These are phyloP conservation scores for Rhodomyrtus psidioides DNA, from an alignment of 441 rosid genomes.

Conservation along the genomic window DNA sequence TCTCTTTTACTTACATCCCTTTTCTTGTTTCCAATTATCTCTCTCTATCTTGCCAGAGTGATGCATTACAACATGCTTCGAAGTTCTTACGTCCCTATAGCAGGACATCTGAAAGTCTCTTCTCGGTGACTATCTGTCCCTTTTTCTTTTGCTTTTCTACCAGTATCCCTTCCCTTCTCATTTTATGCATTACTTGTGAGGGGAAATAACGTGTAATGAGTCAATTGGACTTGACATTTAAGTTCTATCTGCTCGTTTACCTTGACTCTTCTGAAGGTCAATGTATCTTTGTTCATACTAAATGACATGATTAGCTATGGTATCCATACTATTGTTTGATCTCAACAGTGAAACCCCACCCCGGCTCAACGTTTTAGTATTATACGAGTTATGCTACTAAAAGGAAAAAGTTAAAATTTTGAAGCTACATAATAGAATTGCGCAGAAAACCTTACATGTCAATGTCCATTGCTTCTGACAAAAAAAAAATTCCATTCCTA, in stretches of 20 bases:
- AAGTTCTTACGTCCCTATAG: slow-evolving; percentile 75
- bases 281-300: background rate
- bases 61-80: slow-evolving; percentile 48
- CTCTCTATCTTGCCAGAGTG: slow-evolving; percentile 27
- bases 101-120: slow-evolving; percentile 76
- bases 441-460: background rate
- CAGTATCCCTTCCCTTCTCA: background rate
- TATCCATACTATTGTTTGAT: background rate
- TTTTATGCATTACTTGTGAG: background rate
- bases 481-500: background rate
- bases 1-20: slow-evolving; percentile 3
- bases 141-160: background rate
- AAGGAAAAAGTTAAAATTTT: background rate
- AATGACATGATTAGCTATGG: background rate
- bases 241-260: background rate
- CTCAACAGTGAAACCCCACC: background rate
- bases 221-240: background rate
- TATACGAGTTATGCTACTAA: background rate
- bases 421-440: background rate
- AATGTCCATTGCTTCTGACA: background rate
- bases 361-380: background rate
- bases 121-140: slow-evolving; percentile 40
- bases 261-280: background rate
- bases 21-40: background rate
- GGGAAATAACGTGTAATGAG: background rate